Conservation (phyloP, 1,139 yeast genomes). For the Groenewaldozyma auringiensis region DNA sequence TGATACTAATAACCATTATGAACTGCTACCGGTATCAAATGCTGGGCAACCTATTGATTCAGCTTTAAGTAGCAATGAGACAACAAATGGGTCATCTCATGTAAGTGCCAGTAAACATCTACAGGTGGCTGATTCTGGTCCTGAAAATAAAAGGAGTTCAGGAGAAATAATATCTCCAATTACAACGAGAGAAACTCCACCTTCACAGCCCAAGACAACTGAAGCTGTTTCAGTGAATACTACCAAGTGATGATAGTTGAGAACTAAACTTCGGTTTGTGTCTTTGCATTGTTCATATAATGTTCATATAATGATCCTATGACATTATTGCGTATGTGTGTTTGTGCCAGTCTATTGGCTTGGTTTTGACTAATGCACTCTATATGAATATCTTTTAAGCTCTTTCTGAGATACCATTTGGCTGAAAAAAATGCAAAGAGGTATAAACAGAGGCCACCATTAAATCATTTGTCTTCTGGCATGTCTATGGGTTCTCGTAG, state of each 20-base stretch:
- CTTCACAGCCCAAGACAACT: neutral
- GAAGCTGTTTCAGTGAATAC: neutral
- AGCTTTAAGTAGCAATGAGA: neutral
- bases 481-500: too few relatives aligned
- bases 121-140: neutral
- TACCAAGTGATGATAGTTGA: neutral
- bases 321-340: too few relatives aligned
- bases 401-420: too few relatives aligned
- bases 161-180: neutral
- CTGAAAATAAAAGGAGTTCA: neutral
- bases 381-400: too few relatives aligned
- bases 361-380: too few relatives aligned
- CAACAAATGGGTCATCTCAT: neutral
- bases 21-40: slow-evolving; percentile 1
- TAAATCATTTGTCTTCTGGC: too few relatives aligned
- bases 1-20: slow-evolving; percentile 32
- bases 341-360: too few relatives aligned
- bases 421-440: too few relatives aligned
- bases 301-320: too few relatives aligned
- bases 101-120: neutral
- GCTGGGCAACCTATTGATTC: neutral
- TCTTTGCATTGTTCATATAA: too few relatives aligned
- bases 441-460: too few relatives aligned
- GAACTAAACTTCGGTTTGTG: too few relatives aligned
- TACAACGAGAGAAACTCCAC: neutral